phyloP scores from a whole-genome alignment of 345 rosid species.

The Eucalyptus tenuipes region DNA sequence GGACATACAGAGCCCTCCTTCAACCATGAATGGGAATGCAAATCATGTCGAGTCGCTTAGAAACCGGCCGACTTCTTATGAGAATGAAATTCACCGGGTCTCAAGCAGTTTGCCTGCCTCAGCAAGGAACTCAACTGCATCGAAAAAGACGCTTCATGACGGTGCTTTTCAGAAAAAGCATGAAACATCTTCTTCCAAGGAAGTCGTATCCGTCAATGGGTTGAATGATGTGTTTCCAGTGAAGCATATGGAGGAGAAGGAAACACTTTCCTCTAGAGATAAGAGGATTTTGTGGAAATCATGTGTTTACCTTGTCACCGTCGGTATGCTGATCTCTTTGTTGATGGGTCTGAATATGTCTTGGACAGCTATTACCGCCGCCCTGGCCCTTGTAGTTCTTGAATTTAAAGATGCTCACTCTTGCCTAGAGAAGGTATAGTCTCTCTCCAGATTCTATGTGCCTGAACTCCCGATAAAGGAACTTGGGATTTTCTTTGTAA shows the following conservation, averaged over 20 bases:
- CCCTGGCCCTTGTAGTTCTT: constrained; percentile 68
- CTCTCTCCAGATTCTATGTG: constrained; percentile 5
- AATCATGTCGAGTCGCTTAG: constrained; percentile 23
- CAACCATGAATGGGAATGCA: background rate
- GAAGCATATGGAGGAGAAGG: constrained; percentile 2
- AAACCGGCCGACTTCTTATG: constrained; percentile 19
- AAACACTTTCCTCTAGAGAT: constrained; percentile 14
- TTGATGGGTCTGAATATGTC: constrained; percentile 78
- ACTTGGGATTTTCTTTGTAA: background rate
- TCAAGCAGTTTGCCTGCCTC: background rate
- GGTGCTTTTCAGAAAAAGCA: constrained; percentile 1
- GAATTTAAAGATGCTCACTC: constrained; percentile 88
- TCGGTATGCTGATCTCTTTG: constrained; percentile 64
- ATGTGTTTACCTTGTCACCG: constrained; percentile 46
- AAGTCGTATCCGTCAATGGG: background rate
- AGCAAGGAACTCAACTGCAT: constrained; percentile 22
- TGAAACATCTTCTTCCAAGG: constrained; percentile 6
- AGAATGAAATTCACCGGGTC: constrained; percentile 23
- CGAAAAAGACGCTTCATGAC: constrained; percentile 18
- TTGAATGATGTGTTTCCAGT: background rate
- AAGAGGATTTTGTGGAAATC: constrained; percentile 44
- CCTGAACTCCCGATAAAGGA: background rate
- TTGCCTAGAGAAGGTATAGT: constrained; percentile 60
- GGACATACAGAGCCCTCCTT: constrained; percentile 2
- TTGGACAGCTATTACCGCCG: constrained; percentile 81